phyloP scores from a whole-genome alignment of 1,284 basidiomycete genomes.

The Tilletiaria anomala region DNA sequence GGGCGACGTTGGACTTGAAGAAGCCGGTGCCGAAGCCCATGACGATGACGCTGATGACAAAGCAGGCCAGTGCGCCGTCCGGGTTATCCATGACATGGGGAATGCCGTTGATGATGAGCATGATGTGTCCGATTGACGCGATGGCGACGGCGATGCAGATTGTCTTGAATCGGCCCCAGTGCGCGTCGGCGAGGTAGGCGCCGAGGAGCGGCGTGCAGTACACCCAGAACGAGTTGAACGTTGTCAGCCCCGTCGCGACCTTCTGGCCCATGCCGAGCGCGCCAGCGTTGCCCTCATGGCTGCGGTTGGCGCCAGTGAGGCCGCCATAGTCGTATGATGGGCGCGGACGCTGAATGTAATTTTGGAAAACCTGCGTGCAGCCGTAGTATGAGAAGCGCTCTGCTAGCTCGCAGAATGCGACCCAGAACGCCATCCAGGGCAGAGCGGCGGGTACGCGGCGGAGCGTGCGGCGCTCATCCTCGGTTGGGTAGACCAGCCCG shows the following conservation, averaged over 20 bases:
- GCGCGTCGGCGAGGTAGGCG: conserved; percentile 41
- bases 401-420: conserved; percentile 37
- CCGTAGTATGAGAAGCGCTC: conserved; percentile 39
- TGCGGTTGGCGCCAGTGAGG: conserved; percentile 9
- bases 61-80: conserved; percentile 50
- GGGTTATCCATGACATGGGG: conserved; percentile 51
- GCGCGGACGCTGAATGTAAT: conserved; percentile 28
- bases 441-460: conserved; percentile 29
- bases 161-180: conserved; percentile 44
- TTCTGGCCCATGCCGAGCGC: conserved; percentile 32
- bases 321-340: conserved; percentile 24
- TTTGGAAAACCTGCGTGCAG: conserved; percentile 29
- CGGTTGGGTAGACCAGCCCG: conserved; percentile 12
- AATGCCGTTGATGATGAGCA: conserved; percentile 58
- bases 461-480: conserved; percentile 26
- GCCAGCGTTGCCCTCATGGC: conserved; percentile 15
- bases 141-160: conserved; percentile 40
- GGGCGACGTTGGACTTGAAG: conserved; percentile 50
- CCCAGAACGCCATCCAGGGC: conserved; percentile 26
- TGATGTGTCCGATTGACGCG: conserved; percentile 48
- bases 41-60: conserved; percentile 42
- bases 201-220: conserved; percentile 32
- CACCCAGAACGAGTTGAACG: conserved; percentile 36
- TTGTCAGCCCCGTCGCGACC: conserved; percentile 32
- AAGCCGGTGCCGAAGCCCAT: conserved; percentile 52